Base-by-base conservation (phyloP, 371 early-diverging fungal genomes). In the Gilbertella persicaria region DNA sequence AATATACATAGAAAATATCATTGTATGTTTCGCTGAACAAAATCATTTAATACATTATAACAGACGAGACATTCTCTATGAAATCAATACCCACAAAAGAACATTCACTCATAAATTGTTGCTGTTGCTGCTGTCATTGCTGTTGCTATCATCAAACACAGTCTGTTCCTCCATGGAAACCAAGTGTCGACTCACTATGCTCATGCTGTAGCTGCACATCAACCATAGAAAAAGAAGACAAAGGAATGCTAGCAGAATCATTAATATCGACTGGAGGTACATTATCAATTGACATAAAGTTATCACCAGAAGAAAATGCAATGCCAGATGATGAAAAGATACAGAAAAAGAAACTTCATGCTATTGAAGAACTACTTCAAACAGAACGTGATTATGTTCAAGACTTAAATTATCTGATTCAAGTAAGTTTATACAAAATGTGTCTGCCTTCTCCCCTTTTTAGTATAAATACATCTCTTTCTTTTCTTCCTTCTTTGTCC, bases 331-430 rank as follows among this genome's bases (percentile, higher is more conserved):
- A n/a, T n/a, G 41, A 38, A 12, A 21, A 53, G 14, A 28, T 49
- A 33, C 30, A 21, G n/a, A 59, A 46, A 41, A 59, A 58, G 29
- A 60, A 71, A 16, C 41, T 49, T n/a, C 73, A 70, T 58, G 78
- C 75, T 7, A 66, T 74, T 24, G 50, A 68, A 38, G 78, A 78
- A 46, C 41, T 78, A 5, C 20, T 72, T 21, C 69, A 74, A 37
- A 78, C 78, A 16, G 78, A 78, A 53, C 62, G 66, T 6, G 75
- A 70, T 39, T 78, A 78, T 37, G 73, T 75, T 13, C 38, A 53
- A 17, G 71, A 78, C 43, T 52, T 78, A 10, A 50, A 41, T 26
- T 55, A 67, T 24, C 47, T 78, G 36, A 68, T 72, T 20, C 58
- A 78, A 56, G 78, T 71, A 72, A 45, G 50, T 17, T 24, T 10